Evolutionary conservation across 768 basidiomycete genomes (phyloP).

Genomic region (Lactifluus piperatus): DNA sequence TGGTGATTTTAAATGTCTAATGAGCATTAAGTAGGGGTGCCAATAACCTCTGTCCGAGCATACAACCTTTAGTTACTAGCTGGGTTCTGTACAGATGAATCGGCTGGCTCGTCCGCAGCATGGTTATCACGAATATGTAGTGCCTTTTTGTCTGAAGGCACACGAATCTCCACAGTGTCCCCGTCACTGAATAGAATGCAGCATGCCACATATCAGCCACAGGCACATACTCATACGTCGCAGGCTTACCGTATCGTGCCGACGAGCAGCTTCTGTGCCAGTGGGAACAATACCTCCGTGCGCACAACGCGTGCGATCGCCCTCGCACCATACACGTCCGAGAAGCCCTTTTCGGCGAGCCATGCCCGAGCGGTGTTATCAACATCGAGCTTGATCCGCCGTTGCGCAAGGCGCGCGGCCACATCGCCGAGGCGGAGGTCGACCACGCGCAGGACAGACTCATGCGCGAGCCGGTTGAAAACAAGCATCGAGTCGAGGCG

Average conservation of each 20-base stretch:
- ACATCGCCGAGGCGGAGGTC: constrained; percentile 69
- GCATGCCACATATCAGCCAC: background rate
- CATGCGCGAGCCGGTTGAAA: constrained; percentile 80
- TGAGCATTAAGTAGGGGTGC: background rate
- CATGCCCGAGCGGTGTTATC: constrained; percentile 51
- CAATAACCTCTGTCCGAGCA: background rate
- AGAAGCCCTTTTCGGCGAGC: constrained; percentile 74
- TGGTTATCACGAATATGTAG: constrained; percentile 61
- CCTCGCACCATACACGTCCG: constrained; percentile 77
- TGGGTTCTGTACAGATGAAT: background rate
- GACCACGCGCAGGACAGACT: constrained; percentile 73
- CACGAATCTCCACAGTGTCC: constrained; percentile 51
- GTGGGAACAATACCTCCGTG: constrained; percentile 70
- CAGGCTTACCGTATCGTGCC: constrained; percentile 61
- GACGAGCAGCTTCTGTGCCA: constrained; percentile 70
- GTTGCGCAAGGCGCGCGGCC: constrained; percentile 48
- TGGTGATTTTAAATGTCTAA: background rate
- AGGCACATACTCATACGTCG: background rate
- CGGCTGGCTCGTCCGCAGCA: constrained; percentile 31
- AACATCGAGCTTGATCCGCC: constrained; percentile 66
- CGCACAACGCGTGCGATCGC: constrained; percentile 83
- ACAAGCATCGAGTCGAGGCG: constrained; percentile 81
- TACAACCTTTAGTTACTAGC: background rate
- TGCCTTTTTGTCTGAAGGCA: constrained; percentile 32
- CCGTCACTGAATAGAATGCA: constrained; percentile 48